Base-by-base conservation (phyloP, 305 asterid species). In the Fraxinus greggii region DNA sequence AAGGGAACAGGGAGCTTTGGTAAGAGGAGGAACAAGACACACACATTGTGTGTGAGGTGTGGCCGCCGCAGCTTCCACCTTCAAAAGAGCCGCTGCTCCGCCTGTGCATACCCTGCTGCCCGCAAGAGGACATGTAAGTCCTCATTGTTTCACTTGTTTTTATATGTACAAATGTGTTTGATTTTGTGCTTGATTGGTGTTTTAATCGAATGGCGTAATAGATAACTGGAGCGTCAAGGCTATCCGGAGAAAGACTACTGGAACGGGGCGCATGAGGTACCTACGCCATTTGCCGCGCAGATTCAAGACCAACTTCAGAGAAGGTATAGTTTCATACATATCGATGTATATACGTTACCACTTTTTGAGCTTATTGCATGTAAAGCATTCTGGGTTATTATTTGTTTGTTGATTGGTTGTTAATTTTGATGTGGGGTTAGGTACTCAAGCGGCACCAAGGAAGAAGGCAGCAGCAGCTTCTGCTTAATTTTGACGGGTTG, bases 151-250 rank as follows among this genome's bases (percentile, higher is more conserved):
- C 3, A 51, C 17, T 51, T 13, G 13, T 69, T 23, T 28, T 23
- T 15, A 10, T 12, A 48, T 48, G 38, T 61, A 17, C 29, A 17
- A 15, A 15, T 28, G 38, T 67, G 65, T 28, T 40, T 2, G 6
- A 33, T 65, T 31, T 32, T 35, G 31, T 19, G 48, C 2, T 51
- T 33, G 82, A 81, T 72, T 5, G 12, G 35, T n/a, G 21, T 15
- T 36, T 10, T 72, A 19, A 77, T 54, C 33, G 48, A 38, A 12
- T 83, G 4, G 5, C 9, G 61, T 10, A 63, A 38, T 74, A 94
- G 98, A 94, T 79, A 94, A 94, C 88, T 94, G 98, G 98, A 93
- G 97, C 79, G 93, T 85, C 81, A 93, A 93, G 93, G 98, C 97
- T 56, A 91, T 92, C 77, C 92, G 97, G 72, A 79, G 97, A 76